Evolutionary conservation across 768 basidiomycete species (phyloP), one percentile per base, ranked within the genome.

Genomic region (Mycena rosella): DNA sequence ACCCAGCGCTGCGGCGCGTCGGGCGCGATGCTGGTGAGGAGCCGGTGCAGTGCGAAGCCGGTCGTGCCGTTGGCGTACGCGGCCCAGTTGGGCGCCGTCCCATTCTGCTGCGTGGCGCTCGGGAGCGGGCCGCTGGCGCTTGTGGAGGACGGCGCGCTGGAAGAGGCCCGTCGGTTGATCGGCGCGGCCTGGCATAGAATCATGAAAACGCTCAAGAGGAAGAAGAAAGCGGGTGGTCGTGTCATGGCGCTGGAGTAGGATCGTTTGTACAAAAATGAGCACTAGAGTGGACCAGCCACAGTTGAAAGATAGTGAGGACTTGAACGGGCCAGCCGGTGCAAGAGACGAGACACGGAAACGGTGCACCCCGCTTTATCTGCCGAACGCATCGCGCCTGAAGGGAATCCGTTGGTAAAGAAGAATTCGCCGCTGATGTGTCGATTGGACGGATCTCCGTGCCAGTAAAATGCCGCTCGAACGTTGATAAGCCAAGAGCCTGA

Each of bases 271-370:
- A 49, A 27, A 58, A 36, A 57, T 11, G 27, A 26, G 14, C 20
- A 14, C 2, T 15, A 42, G n/a, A n/a, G 54, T 63, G 62, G 62
- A 20, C 62, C 62, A 63, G 53, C 62, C 62, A 63, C 62, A 47
- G 60, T 34, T 27, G 18, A 2, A 4, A 42, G 20, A 20, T 14
- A 38, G 38, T 40, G 27, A 4, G 32, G 11, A 45, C 32, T n/a
- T n/a, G n/a, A 56, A 38, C 45, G 62, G 62, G 40, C 60, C 60
- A 62, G 60, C 60, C 60, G 45, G 22, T 47, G 15, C n/a, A 24
- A 52, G 38, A 44, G 40, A 20, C 38, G 24, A 47, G 11, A 47
- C 24, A 15, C 24, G 36, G 48, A 9, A 17, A 36, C 27, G 32
- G 26, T 10, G 36, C 13, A 40, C 3, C 20, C 49, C 9, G 15